Conservation (phyloP, 768 basidiomycete species). For the Solioccasus polychromus region DNA sequence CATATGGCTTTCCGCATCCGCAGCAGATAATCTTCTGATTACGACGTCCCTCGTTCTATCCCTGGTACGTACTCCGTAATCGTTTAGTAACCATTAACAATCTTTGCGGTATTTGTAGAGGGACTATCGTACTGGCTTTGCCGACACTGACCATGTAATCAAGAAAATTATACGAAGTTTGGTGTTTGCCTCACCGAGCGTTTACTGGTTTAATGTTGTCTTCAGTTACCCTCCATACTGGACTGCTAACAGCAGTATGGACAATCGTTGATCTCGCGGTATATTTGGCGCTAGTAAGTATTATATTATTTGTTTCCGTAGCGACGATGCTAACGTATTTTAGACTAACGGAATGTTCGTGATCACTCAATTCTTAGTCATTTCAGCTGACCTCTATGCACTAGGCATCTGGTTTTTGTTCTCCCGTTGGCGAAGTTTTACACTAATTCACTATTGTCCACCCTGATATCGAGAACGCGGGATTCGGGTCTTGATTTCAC, state of each 20-base stretch:
- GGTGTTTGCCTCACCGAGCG: neutral
- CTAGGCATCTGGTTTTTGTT: conserved; percentile 31
- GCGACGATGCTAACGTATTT: conserved; percentile 3
- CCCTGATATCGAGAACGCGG: conserved; percentile 29
- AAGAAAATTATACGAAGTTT: conserved; percentile 35
- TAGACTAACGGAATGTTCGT: conserved; percentile 24
- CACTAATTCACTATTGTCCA: conserved; percentile 35
- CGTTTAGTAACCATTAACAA: neutral
- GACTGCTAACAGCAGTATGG: conserved; percentile 37
- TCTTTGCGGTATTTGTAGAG: conserved; percentile 33
- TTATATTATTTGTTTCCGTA: neutral
- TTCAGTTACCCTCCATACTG: conserved; percentile 41
- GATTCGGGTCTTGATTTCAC: conserved; percentile 17
- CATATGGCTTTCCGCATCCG: conserved; percentile 45
- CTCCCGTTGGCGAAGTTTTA: conserved; percentile 34
- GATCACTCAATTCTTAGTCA: neutral
- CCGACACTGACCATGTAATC: conserved; percentile 37
- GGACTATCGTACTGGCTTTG: conserved; percentile 34
- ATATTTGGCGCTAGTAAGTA: conserved; percentile 26
- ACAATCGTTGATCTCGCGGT: conserved; percentile 31
- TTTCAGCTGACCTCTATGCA: neutral
- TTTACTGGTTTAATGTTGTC: neutral
- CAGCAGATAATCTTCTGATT: conserved; percentile 46
- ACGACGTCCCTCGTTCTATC: conserved; percentile 40
- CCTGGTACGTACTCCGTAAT: conserved; percentile 33